A percentile compares a stretch with the other conserved stretches of the same genome.
Conservation (phyloP, 768 basidiomycete species). For the Mrakia gelida region DNA sequence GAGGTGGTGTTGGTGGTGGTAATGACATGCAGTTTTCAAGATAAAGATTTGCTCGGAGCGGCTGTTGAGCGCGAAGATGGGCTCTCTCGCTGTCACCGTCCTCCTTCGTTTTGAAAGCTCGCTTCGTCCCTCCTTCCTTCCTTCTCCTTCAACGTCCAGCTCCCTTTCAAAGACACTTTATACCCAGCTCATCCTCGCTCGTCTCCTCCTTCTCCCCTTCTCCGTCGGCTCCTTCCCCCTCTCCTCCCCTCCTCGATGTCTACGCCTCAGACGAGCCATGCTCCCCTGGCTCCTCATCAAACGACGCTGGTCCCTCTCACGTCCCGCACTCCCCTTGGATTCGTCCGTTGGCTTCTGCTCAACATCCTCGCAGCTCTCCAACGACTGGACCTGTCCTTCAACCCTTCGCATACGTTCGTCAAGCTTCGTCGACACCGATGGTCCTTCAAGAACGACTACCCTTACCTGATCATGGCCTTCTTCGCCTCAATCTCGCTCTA, state of each 20-base stretch:
- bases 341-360: slow-evolving; percentile 36
- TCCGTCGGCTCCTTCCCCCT: not conserved
- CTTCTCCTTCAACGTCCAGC: not conserved
- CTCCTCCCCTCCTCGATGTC: not conserved
- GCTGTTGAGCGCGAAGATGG: not conserved
- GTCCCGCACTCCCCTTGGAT: slow-evolving; percentile 17
- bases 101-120: not conserved
- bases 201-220: not conserved
- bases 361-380: slow-evolving; percentile 61
- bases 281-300: slow-evolving; percentile 22
- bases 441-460: slow-evolving; percentile 52
- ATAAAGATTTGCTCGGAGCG: not conserved
- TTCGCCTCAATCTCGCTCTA: slow-evolving; percentile 66
- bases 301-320: slow-evolving; percentile 18
- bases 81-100: no score
- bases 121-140: not conserved
- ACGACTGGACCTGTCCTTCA: slow-evolving; percentile 71
- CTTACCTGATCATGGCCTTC: slow-evolving; percentile 60
- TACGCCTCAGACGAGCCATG: not conserved
- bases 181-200: not conserved
- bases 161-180: not conserved
- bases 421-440: slow-evolving; percentile 59
- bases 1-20: slow-evolving; percentile 1
- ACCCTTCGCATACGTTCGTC: slow-evolving; percentile 60
- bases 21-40: not conserved